phyloP scores from a whole-genome alignment of 139 green algal species.

The Ettlia oleoabundans region DNA sequence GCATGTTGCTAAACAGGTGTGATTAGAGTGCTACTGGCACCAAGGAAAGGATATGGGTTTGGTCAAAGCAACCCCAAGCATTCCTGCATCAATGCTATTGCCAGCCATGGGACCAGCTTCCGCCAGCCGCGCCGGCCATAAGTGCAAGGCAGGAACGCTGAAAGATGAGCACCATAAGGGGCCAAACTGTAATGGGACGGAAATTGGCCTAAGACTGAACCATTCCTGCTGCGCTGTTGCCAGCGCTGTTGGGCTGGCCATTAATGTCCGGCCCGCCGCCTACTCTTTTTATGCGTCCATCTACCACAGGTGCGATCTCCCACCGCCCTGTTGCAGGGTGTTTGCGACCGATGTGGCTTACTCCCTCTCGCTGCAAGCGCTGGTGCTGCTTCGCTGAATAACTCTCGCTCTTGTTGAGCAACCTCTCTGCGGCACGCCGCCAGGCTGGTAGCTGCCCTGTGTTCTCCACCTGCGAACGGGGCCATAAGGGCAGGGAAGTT shows the following conservation, averaged over 20 bases:
- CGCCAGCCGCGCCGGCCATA: too few relatives aligned
- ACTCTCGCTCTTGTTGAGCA: neutral
- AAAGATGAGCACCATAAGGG: too few relatives aligned
- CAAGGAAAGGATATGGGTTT: too few relatives aligned
- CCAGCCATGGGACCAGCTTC: too few relatives aligned
- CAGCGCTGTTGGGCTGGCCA: neutral
- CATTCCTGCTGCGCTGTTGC: neutral
- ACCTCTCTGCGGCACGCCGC: neutral
- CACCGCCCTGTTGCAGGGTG: slow-evolving; percentile 12
- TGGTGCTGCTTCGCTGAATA: neutral
- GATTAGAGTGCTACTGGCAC: too few relatives aligned
- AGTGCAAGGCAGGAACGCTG: too few relatives aligned
- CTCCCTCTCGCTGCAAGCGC: neutral
- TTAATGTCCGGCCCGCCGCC: neutral
- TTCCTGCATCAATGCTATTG: too few relatives aligned
- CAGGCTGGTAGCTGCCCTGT: slow-evolving; percentile 13
- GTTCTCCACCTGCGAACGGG: neutral
- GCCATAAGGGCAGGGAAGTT: neutral
- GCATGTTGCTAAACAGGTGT: too few relatives aligned
- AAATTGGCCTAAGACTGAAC: too few relatives aligned
- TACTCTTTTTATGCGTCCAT: slow-evolving; percentile 2
- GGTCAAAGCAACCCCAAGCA: too few relatives aligned
- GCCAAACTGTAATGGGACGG: too few relatives aligned
- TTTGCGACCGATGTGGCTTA: neutral
- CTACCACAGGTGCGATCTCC: slow-evolving; percentile 6